phyloP scores from a whole-genome alignment of 108 stramenopile genomes.

The Nitzschia palea region DNA sequence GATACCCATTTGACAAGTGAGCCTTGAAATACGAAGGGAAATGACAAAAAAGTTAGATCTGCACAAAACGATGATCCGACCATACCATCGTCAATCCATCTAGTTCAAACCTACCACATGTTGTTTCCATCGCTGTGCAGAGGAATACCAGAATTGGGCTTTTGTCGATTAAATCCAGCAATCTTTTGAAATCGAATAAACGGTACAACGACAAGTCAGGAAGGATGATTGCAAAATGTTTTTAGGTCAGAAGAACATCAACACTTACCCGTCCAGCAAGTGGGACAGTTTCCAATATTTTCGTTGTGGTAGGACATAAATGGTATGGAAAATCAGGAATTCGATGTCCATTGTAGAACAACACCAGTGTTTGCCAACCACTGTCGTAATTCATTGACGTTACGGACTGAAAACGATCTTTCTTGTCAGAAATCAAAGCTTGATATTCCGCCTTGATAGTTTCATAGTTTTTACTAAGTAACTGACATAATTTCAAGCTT shows the following conservation, averaged over 20 bases:
- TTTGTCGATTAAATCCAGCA: conserved; percentile 85
- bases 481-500: conserved; percentile 50
- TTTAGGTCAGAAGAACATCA: not conserved
- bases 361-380: conserved; percentile 84
- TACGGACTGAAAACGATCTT: conserved; percentile 80
- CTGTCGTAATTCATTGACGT: conserved; percentile 86
- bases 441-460: conserved; percentile 67
- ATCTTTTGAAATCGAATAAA: no score
- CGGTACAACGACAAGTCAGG: no score
- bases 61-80: no score
- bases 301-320: conserved; percentile 78
- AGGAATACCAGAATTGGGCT: conserved; percentile 76
- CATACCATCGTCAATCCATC: no score
- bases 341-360: conserved; percentile 85
- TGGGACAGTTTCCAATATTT: conserved; percentile 76
- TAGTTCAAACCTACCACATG: conserved; percentile 58
- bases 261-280: conserved; percentile 61
- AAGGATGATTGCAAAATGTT: not conserved
- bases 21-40: not conserved
- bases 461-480: conserved; percentile 70
- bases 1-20: conserved; percentile 85
- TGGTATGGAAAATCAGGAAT: conserved; percentile 87
- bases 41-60: not conserved
- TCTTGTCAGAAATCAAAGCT: conserved; percentile 58
- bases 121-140: conserved; percentile 86